phyloP scores from a whole-genome alignment of 2,329 filamentous ascomycete species.

The Pestalotiopsis sp. region DNA sequence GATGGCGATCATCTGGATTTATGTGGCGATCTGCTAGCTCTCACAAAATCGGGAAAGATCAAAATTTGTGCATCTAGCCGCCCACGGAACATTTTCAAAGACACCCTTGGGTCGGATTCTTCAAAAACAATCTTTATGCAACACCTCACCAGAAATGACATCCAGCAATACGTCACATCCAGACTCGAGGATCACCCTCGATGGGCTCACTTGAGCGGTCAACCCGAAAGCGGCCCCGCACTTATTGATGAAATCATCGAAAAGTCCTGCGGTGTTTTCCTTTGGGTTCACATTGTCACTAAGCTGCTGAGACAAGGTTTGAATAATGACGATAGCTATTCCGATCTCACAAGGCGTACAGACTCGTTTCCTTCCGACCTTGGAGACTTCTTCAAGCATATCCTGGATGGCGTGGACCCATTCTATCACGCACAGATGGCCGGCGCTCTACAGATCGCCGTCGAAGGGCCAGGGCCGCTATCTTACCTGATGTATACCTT shows the following conservation, averaged over 20 bases:
- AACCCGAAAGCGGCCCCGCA: too few species aligned
- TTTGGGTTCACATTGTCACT: neutral
- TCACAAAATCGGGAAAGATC: neutral
- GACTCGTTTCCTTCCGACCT: too few species aligned
- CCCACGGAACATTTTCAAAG: neutral
- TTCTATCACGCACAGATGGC: too few species aligned
- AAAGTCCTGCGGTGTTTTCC: neutral
- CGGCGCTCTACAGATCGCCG: too few species aligned
- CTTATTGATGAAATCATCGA: neutral
- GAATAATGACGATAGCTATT: neutral
- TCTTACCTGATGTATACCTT: too few species aligned
- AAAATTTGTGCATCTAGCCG: neutral
- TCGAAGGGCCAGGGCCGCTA: too few species aligned
- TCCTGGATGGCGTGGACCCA: too few species aligned
- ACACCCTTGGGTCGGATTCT: neutral
- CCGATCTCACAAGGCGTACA: too few species aligned
- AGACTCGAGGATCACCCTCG: neutral
- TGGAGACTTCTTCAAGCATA: too few species aligned
- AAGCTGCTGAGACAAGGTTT: neutral
- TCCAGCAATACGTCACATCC: neutral
- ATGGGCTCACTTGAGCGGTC: neutral
- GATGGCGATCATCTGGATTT: neutral
- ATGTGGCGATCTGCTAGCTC: neutral
- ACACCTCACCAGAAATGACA: neutral
- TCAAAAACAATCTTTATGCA: neutral